Evolutionary conservation across 2,329 filamentous ascomycete genomes (phyloP).

Genomic region (Allantophomopsis cytisporea): DNA sequence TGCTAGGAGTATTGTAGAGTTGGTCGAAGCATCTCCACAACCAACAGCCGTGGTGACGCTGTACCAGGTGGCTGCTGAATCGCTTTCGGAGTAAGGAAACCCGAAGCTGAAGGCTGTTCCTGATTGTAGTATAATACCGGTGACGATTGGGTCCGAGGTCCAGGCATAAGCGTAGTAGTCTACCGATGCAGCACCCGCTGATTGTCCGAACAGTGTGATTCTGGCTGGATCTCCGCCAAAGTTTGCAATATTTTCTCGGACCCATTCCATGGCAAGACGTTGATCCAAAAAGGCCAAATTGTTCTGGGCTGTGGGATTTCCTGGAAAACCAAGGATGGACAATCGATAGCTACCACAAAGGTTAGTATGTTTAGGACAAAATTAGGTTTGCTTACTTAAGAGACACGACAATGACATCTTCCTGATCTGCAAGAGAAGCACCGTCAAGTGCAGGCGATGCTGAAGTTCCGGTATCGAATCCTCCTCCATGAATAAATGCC

Average conservation of each 20-base stretch:
- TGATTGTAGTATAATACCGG: slow-evolving; percentile 17
- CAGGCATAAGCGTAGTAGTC: slow-evolving; percentile 10
- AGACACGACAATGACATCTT: slow-evolving; percentile 30
- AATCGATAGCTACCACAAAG: slow-evolving; percentile 8
- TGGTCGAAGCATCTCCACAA: slow-evolving; percentile 13
- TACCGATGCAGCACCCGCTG: slow-evolving; percentile 9
- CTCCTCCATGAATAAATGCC: slow-evolving; percentile 30
- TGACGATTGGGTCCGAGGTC: slow-evolving; percentile 7
- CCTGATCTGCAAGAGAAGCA: slow-evolving; percentile 24
- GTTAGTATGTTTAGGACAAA: not conserved
- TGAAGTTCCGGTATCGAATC: slow-evolving; percentile 23
- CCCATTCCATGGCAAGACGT: slow-evolving; percentile 42
- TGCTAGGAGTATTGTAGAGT: slow-evolving; percentile 8
- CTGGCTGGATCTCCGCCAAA: slow-evolving; percentile 39
- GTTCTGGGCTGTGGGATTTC: slow-evolving; percentile 3
- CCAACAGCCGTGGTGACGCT: slow-evolving; percentile 11
- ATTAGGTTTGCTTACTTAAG: slow-evolving; percentile 25
- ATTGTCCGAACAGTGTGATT: slow-evolving; percentile 15
- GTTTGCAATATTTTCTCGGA: slow-evolving; percentile 36
- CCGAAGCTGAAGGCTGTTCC: slow-evolving; percentile 15
- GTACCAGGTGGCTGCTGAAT: slow-evolving; percentile 11
- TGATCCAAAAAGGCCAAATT: slow-evolving; percentile 43
- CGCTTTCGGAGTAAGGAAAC: slow-evolving; percentile 8
- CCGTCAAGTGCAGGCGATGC: slow-evolving; percentile 26
- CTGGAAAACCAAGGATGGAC: slow-evolving; percentile 10